Evolutionary conservation across 164 flowering plant genomes (phyloP), one percentile per base, ranked within the genome.

Genomic region (Malania oleifera): DNA sequence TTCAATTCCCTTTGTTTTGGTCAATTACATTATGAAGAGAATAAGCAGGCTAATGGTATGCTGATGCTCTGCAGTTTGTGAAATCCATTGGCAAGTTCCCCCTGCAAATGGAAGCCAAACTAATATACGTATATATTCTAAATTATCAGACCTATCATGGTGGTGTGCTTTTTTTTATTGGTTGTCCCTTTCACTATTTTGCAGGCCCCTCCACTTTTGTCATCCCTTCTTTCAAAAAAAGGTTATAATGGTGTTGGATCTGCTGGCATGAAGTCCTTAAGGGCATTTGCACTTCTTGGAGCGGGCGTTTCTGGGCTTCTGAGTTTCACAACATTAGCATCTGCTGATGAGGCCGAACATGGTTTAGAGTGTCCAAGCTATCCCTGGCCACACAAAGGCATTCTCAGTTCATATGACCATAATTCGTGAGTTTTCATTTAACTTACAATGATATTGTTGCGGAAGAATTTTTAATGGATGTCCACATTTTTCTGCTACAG

Each of bases 261-360:
- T 70, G 66, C 75, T 64, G 80, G 84, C 52, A 20, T 57, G 27
- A 78, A 77, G 60, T 78, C 90, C n/a, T 60, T 86, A 15, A 78
- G 85, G 64, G 86, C 82, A 22, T 56, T 87, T 66, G 95, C 89
- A 23, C 79, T 89, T 19, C 60, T 89, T 63, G 98, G 98, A 59
- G 93, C 93, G 18, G 93, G 95, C 62, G 84, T 82, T 64, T 68
- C 96, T 22, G 95, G 93, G 53, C 63, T 89, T 44, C 44, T 92
- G 52, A 62, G 96, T 75, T 87, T 85, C 68, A 71, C 81, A 43
- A 73, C 85, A 29, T 28, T 82, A 12, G 84, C 96, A 35, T 79
- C 87, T 70, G 88, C 93, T 60, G 96, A 92, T 80, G 98, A 92
- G 71, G 96, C 98, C 34, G 98, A 92, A 60, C 96, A 92, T 80